Evolutionary conservation across 2,329 filamentous ascomycete genomes (phyloP).

Genomic region (Sporothrix pseudoabietina): DNA sequence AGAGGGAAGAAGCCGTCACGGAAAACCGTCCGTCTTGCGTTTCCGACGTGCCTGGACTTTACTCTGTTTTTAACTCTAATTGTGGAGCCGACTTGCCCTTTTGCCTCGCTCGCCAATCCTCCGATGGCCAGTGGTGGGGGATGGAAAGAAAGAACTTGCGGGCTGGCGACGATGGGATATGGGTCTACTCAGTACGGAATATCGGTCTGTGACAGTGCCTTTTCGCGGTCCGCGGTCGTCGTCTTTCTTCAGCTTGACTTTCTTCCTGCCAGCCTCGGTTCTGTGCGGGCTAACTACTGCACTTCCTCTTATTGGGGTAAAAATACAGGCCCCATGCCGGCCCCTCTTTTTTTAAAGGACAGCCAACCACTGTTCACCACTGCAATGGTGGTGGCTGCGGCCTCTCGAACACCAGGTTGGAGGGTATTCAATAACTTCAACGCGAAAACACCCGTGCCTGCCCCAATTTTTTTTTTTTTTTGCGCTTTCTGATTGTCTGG

Average conservation of each 20-base stretch:
- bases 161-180: not conserved
- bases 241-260: not conserved
- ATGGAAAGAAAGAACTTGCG: not conserved
- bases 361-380: not conserved
- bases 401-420: not conserved
- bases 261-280: conserved; percentile 32
- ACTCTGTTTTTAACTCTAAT: not conserved
- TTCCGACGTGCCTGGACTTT: not conserved
- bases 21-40: not conserved
- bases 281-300: conserved; percentile 31
- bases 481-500: not conserved
- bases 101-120: conserved; percentile 17
- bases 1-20: not conserved
- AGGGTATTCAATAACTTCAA: conserved; percentile 5
- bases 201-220: not conserved
- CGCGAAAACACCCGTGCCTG: conserved; percentile 21
- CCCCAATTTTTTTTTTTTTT: not conserved
- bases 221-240: not conserved
- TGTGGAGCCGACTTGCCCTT: not conserved
- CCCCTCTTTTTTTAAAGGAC: not conserved
- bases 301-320: conserved; percentile 6
- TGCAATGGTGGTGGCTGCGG: not conserved
- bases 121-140: conserved; percentile 2
- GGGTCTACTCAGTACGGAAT: no score
- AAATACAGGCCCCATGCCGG: conserved; percentile 3